Evolutionary conservation across 2,329 filamentous ascomycete species (phyloP).

Genomic region (Arthrobotrys entomopaga): DNA sequence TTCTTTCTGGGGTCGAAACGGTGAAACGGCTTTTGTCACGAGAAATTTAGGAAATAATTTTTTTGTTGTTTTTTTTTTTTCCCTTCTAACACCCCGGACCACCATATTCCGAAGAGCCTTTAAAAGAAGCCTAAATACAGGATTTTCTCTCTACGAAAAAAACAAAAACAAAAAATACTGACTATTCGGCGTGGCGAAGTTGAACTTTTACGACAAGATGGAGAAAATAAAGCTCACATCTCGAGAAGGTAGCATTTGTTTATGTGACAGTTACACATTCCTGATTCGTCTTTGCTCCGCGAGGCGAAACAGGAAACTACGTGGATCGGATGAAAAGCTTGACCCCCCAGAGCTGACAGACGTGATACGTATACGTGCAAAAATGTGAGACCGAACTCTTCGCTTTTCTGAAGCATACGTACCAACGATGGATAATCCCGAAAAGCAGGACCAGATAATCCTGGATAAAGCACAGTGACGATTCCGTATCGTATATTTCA

Average conservation of each 20-base stretch:
- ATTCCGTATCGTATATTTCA: too few species aligned
- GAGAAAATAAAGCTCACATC: slow-evolving; percentile 9
- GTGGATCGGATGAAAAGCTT: too few species aligned
- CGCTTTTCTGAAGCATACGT: background rate
- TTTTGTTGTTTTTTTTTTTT: background rate
- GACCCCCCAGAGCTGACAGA: too few species aligned
- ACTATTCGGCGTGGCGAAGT: background rate
- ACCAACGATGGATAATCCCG: too few species aligned
- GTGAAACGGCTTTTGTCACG: slow-evolving; percentile 39
- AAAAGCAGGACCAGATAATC: too few species aligned
- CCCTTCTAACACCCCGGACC: slow-evolving; percentile 13
- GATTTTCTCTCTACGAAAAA: slow-evolving; percentile 3
- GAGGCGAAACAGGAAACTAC: background rate
- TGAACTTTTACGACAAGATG: background rate
- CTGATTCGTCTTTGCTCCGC: background rate
- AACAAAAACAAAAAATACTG: background rate
- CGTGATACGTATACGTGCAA: background rate
- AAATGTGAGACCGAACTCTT: background rate
- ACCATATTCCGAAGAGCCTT: slow-evolving; percentile 28
- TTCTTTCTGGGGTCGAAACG: slow-evolving; percentile 32
- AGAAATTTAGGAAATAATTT: slow-evolving; percentile 12
- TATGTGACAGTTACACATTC: background rate
- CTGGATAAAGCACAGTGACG: background rate
- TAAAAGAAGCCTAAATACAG: slow-evolving; percentile 11
- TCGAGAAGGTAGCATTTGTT: slow-evolving; percentile 18